Percentiles rank a stretch among this genome's conserved stretches.
These are phyloP conservation scores for Cichorium intybus DNA, from an alignment of 140 eudicot genomes.

Conservation along the genomic window DNA sequence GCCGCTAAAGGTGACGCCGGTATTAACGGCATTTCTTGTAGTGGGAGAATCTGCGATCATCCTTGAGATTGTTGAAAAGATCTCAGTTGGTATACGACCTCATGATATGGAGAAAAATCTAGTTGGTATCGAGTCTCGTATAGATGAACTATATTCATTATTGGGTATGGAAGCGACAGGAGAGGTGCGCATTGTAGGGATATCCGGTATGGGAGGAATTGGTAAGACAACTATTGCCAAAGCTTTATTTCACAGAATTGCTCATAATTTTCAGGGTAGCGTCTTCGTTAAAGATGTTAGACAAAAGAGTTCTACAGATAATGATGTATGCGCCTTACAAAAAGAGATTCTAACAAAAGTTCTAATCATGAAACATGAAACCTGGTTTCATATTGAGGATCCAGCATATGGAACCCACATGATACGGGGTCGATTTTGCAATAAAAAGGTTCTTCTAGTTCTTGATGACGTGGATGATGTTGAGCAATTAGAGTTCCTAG, in stretches of 20 bases:
- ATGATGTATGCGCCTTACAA: not conserved
- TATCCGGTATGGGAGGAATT: too few species aligned
- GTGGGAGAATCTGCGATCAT: not conserved
- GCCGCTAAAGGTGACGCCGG: too few species aligned
- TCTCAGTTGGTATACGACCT: not conserved
- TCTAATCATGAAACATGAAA: not conserved
- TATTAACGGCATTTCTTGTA: too few species aligned
- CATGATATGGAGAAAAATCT: not conserved
- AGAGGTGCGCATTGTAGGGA: too few species aligned
- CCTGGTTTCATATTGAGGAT: not conserved
- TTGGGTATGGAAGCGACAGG: too few species aligned
- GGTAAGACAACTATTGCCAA: not conserved
- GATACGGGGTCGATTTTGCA: not conserved
- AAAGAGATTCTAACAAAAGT: not conserved
- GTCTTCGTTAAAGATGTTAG: not conserved
- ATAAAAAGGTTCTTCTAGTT: constrained; percentile 33
- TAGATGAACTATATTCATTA: too few species aligned
- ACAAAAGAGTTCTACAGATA: not conserved
- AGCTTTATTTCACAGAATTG: not conserved
- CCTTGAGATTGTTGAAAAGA: not conserved
- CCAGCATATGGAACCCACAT: not conserved
- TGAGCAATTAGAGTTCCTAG: constrained; percentile 12
- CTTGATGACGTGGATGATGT: constrained; percentile 32
- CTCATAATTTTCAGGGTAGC: not conserved
- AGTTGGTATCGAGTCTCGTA: not conserved